These are phyloP conservation scores for Botrytis tulipae DNA, from an alignment of 2,329 filamentous ascomycete genomes.

Conservation along the genomic window DNA sequence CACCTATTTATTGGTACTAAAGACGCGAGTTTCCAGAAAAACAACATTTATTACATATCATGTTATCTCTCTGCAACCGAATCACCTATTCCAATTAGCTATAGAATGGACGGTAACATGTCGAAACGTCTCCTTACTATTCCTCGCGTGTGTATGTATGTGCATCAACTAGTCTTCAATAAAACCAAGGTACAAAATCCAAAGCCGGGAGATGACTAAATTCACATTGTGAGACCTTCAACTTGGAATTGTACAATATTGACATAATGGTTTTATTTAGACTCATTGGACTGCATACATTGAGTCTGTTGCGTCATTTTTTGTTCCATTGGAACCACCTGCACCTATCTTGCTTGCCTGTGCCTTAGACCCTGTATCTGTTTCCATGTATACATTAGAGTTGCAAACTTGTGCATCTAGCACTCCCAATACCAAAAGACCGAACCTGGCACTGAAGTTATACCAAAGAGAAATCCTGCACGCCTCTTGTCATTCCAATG, in stretches of 20 bases:
- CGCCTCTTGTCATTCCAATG: slow-evolving; percentile 16
- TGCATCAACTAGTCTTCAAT: not conserved
- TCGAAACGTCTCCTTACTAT: not conserved
- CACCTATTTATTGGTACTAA: not conserved
- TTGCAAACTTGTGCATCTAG: not conserved
- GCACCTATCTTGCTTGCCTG: not conserved
- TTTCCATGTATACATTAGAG: not conserved
- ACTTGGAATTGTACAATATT: not conserved
- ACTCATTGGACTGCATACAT: not conserved
- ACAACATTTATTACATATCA: slow-evolving; percentile 15
- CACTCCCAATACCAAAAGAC: not conserved
- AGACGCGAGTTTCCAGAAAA: not conserved
- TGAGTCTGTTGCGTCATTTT: not conserved
- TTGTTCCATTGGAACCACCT: not conserved
- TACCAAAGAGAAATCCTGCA: slow-evolving; percentile 8
- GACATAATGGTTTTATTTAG: not conserved
- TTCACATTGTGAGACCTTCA: not conserved
- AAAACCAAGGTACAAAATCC: not conserved
- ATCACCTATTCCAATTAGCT: not conserved
- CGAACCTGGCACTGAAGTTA: not conserved
- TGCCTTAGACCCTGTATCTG: not conserved
- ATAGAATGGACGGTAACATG: not conserved
- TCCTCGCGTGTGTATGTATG: not conserved
- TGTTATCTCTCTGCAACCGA: not conserved
- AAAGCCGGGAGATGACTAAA: no score